Percentiles rank a stretch among this genome's conserved stretches.
Evolutionary conservation across 352 stramenopile species (phyloP).

Genomic region (Poterioochromonas sp.): DNA sequence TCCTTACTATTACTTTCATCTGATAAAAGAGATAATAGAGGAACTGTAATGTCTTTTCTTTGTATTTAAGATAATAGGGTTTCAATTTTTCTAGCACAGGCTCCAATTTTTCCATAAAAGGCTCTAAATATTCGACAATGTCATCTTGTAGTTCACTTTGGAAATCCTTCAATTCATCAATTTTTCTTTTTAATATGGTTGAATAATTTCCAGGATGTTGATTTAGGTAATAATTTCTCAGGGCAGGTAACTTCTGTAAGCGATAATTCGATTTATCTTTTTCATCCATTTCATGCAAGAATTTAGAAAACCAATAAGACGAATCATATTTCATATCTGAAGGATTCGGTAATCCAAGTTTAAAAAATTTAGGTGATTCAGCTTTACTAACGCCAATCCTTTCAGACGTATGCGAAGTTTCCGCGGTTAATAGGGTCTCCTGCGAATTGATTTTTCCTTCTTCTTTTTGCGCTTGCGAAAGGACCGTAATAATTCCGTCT

Average conservation of each 20-base stretch:
- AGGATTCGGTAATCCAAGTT: neutral
- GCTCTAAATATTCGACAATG: neutral
- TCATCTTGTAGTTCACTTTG: neutral
- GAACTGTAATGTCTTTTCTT: too few species aligned
- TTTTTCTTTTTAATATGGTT: neutral
- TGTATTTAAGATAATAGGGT: too few species aligned
- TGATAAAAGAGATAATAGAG: too few species aligned
- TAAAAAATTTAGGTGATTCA: neutral
- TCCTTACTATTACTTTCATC: too few species aligned
- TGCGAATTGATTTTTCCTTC: too few species aligned
- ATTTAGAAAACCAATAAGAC: neutral
- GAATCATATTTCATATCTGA: neutral
- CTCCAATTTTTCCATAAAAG: neutral
- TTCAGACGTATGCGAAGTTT: too few species aligned
- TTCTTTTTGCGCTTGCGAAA: too few species aligned
- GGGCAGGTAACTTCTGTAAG: neutral
- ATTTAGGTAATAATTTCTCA: neutral
- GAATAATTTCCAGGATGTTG: neutral
- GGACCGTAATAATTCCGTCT: too few species aligned
- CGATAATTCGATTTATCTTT: neutral
- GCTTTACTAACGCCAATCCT: neutral
- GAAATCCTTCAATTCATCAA: neutral
- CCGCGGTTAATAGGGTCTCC: too few species aligned
- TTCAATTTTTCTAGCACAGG: neutral
- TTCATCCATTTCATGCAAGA: neutral